Conservation (phyloP, 2,329 filamentous ascomycete genomes). For the Mycogone perniciosa region DNA sequence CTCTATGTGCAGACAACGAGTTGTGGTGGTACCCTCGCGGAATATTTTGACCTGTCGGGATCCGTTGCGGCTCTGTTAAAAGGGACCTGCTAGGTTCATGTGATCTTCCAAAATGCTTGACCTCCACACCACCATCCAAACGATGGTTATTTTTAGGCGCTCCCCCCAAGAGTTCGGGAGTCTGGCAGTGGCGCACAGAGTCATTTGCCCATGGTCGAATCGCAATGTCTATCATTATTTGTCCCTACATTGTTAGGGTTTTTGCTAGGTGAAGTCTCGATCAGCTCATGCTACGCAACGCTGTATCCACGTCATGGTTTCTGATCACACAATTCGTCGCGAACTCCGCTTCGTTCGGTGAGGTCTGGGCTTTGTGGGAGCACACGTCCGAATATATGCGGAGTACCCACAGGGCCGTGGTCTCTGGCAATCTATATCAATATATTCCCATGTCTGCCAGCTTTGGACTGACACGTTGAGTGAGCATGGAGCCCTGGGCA, state of each 20-base stretch:
- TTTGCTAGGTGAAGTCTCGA: background rate
- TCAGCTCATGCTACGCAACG: conserved; percentile 2
- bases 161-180: conserved; percentile 8
- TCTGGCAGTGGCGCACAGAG: conserved; percentile 7
- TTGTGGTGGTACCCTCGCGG: conserved; percentile 2
- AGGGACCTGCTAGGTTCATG: conserved; percentile 4
- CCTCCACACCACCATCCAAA: conserved; percentile 5
- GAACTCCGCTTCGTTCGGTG: background rate
- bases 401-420: too few species aligned
- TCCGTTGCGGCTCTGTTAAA: background rate
- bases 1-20: conserved; percentile 2
- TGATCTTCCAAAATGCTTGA: conserved; percentile 2
- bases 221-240: background rate
- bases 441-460: too few species aligned
- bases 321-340: background rate
- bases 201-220: background rate
- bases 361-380: background rate
- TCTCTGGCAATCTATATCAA: too few species aligned
- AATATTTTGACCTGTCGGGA: conserved; percentile 3
- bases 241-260: background rate
- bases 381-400: too few species aligned
- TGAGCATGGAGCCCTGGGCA: too few species aligned
- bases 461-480: too few species aligned
- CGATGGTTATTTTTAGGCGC: conserved; percentile 12
- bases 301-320: background rate